phyloP scores from a whole-genome alignment of 192 early-diverging fungal species.

The Rhizoclosmatium sp. region DNA sequence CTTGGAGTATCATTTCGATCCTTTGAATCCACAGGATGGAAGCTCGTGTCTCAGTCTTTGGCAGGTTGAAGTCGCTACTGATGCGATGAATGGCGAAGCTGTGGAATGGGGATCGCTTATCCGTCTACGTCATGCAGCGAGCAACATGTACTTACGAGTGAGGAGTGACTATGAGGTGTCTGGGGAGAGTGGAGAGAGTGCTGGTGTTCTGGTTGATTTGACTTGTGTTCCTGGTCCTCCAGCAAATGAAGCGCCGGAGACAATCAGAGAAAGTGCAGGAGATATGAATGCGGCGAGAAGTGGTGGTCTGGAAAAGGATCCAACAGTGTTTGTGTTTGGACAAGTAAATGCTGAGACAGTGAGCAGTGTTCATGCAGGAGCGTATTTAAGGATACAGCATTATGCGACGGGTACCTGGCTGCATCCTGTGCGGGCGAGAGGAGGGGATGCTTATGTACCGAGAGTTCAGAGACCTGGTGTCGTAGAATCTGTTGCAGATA shows the following conservation, averaged over 20 bases:
- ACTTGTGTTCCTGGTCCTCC: neutral
- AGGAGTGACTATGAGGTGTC: slow-evolving; percentile 15
- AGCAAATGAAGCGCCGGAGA: neutral
- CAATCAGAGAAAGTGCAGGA: neutral
- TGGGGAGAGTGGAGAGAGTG: slow-evolving; percentile 3
- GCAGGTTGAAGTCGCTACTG: slow-evolving; percentile 41
- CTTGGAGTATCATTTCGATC: slow-evolving; percentile 41
- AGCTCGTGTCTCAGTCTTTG: slow-evolving; percentile 42
- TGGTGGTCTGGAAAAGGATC: slow-evolving; percentile 4
- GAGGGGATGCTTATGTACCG: neutral
- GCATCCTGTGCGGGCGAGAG: slow-evolving; percentile 20
- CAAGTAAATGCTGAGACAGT: slow-evolving; percentile 36
- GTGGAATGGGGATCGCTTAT: slow-evolving; percentile 37
- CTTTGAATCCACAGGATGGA: slow-evolving; percentile 44
- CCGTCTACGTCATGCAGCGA: slow-evolving; percentile 39
- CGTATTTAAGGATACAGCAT: slow-evolving; percentile 45
- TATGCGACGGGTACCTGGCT: slow-evolving; percentile 42
- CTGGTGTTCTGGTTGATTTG: slow-evolving; percentile 8
- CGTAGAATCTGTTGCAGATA: too few species aligned
- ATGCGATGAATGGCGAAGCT: slow-evolving; percentile 31
- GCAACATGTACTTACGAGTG: slow-evolving; percentile 42
- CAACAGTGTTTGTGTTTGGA: slow-evolving; percentile 43
- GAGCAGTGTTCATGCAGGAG: slow-evolving; percentile 9
- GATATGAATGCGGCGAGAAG: neutral
- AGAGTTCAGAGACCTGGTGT: too few species aligned